Evolutionary conservation across 2,329 filamentous ascomycete species (phyloP), one percentile per base, ranked within the genome.

Genomic region (Stagonosporopsis tanaceti): DNA sequence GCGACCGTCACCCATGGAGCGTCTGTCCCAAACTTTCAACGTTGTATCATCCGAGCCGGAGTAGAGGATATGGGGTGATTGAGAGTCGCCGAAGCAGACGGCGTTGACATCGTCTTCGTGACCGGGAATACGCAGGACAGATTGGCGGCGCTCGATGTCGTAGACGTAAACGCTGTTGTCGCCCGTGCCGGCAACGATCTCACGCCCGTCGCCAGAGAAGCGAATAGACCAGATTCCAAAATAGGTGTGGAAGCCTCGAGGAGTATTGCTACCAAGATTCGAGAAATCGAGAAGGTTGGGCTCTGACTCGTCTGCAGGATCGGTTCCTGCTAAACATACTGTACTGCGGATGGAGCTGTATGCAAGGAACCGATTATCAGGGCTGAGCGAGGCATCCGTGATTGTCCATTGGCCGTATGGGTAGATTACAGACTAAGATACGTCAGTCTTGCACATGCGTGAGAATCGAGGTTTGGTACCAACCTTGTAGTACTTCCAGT

Each of bases 401-500:
- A 99, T 89, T 1, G 94, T 98, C 95, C 95, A 99, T 68, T 92
- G 89, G 2, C 93, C 95, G 64, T 88, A 91, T 0, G 92, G 92
- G 75, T 95, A 97, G 27, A 83, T 80, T 5, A 93, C 91, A 0
- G 91, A 94, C 78, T 94, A 93, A 79, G 41, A 17, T 14, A 27
- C 9, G 20, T 55, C 20, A 55, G 45, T 20, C 15, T 70, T 40
- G 67, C 50, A 28, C 42, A 17, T 11, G 25, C 12, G 24, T 34
- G 17, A 17, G 15, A 39, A 8, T 7, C 41, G 14, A 54, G 32
- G 4, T 46, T 47, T 22, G 25, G 39, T 25, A 42, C 63, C 76
- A 89, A 91, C 77, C 79, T 97, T 98, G 82, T 97, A 97, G 76
- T 97, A 93, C 73, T 89, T 90, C 95, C 95, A 99, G 63, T 93